Conservation (phyloP, 2,329 filamentous ascomycete genomes). For the Aotearoamyces nothofagi region DNA sequence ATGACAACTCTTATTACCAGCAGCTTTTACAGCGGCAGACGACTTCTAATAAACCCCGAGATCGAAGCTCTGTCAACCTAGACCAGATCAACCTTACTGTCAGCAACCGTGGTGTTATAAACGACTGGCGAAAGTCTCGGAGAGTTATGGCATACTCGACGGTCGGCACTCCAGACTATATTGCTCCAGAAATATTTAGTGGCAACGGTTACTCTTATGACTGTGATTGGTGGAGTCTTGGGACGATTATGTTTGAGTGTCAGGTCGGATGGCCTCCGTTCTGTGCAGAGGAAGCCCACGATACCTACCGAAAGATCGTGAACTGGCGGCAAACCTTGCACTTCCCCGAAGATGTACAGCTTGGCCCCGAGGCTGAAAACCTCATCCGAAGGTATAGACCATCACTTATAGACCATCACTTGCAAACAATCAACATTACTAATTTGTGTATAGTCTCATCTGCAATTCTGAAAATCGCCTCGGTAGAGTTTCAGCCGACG, state of each 20-base stretch:
- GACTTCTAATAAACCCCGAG: slow-evolving; percentile 52
- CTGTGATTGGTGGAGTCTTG: slow-evolving; percentile 98
- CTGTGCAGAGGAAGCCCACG: slow-evolving; percentile 93
- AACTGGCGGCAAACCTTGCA: slow-evolving; percentile 94
- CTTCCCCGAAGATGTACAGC: slow-evolving; percentile 87
- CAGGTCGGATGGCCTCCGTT: slow-evolving; percentile 97
- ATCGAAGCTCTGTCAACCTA: slow-evolving; percentile 86
- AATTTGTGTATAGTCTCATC: slow-evolving; percentile 50
- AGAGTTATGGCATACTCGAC: slow-evolving; percentile 96
- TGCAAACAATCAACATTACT: slow-evolving; percentile 8
- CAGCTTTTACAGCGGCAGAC: slow-evolving; percentile 78
- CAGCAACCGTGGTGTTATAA: slow-evolving; percentile 94
- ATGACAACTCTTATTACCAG: slow-evolving; percentile 97
- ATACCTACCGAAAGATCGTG: slow-evolving; percentile 98
- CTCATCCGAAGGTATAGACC: slow-evolving; percentile 67
- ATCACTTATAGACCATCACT: too few species aligned
- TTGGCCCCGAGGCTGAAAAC: slow-evolving; percentile 80
- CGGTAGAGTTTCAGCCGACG: slow-evolving; percentile 70
- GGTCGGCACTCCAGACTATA: slow-evolving; percentile 95
- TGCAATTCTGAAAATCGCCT: slow-evolving; percentile 89
- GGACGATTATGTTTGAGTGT: slow-evolving; percentile 99
- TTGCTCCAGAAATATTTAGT: slow-evolving; percentile 95
- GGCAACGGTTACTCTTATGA: slow-evolving; percentile 92
- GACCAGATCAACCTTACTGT: slow-evolving; percentile 98
- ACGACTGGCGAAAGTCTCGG: slow-evolving; percentile 94